These are phyloP conservation scores for Zygotorulaspora florentina DNA, from an alignment of 805 yeast genomes.

Conservation along the genomic window DNA sequence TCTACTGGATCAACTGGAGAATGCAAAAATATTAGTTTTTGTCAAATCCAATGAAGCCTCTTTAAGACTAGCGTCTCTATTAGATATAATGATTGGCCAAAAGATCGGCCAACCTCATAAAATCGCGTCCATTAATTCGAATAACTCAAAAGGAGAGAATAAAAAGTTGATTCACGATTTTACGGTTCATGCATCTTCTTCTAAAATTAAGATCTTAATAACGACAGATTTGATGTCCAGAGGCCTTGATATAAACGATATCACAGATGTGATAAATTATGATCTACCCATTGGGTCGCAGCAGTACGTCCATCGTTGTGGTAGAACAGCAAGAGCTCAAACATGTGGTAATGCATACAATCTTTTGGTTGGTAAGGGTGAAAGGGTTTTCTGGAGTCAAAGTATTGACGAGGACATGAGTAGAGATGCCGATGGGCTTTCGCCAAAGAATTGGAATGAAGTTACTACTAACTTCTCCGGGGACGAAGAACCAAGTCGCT, in stretches of 20 bases:
- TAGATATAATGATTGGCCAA: constrained; percentile 18
- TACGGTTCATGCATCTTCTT: constrained; percentile 44
- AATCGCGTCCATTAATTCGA: constrained; percentile 52
- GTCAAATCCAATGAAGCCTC: constrained; percentile 67
- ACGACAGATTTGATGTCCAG: constrained; percentile 95
- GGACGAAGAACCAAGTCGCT: constrained; percentile 28
- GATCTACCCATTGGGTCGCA: constrained; percentile 85
- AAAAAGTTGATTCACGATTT: constrained; percentile 57
- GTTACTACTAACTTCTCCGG: constrained; percentile 23
- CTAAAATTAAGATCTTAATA: constrained; percentile 40
- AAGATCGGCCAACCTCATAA: constrained; percentile 7
- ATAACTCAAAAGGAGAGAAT: constrained; percentile 51
- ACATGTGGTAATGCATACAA: constrained; percentile 70
- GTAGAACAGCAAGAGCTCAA: constrained; percentile 95
- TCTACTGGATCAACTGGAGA: constrained; percentile 37
- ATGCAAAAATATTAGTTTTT: constrained; percentile 26
- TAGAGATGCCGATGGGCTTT: constrained; percentile 39
- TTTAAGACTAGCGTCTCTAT: constrained; percentile 65
- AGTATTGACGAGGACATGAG: constrained; percentile 50
- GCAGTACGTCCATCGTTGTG: constrained; percentile 93
- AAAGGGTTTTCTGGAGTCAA: constrained; percentile 57
- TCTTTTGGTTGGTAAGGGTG: constrained; percentile 73
- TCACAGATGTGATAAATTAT: constrained; percentile 78
- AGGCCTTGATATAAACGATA: constrained; percentile 76
- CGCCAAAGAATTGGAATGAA: constrained; percentile 27